Conservation (phyloP, 163 green algal species). For the Trebouxiophyceae sp. region DNA sequence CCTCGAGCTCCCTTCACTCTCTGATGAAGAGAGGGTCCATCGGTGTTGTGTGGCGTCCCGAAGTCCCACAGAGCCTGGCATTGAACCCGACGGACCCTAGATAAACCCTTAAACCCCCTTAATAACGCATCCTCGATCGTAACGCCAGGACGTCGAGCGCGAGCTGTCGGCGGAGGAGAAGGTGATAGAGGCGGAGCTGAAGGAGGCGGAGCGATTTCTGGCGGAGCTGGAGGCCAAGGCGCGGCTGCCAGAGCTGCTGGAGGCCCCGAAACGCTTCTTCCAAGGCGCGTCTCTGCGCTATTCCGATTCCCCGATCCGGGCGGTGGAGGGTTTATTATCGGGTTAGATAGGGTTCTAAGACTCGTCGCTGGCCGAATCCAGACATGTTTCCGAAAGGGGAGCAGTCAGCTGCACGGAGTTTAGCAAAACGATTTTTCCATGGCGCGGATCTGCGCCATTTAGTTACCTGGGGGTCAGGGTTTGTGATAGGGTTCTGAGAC, state of each 20-base stretch:
- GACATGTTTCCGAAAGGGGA: too few species aligned
- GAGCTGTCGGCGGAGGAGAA: constrained; percentile 18
- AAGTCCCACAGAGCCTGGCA: neutral
- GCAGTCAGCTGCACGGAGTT: too few species aligned
- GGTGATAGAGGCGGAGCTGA: constrained; percentile 7
- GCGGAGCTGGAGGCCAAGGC: constrained; percentile 18
- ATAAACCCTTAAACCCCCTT: neutral
- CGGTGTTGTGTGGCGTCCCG: neutral
- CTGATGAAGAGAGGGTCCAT: neutral
- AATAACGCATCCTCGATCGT: neutral
- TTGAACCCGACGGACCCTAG: neutral
- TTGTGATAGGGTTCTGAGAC: too few species aligned
- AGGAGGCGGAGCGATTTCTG: constrained; percentile 15
- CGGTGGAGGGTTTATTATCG: too few species aligned
- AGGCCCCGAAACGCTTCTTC: neutral
- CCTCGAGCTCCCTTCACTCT: neutral
- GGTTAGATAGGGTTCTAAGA: too few species aligned
- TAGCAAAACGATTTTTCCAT: too few species aligned
- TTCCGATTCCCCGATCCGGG: too few species aligned
- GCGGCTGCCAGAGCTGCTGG: constrained; percentile 5
- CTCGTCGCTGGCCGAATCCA: too few species aligned
- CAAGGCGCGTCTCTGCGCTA: too few species aligned
- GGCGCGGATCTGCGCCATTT: too few species aligned
- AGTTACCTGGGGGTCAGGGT: too few species aligned
- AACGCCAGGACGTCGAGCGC: neutral